phyloP scores from a whole-genome alignment of 208 protist species.

The Phytomonas francai region DNA sequence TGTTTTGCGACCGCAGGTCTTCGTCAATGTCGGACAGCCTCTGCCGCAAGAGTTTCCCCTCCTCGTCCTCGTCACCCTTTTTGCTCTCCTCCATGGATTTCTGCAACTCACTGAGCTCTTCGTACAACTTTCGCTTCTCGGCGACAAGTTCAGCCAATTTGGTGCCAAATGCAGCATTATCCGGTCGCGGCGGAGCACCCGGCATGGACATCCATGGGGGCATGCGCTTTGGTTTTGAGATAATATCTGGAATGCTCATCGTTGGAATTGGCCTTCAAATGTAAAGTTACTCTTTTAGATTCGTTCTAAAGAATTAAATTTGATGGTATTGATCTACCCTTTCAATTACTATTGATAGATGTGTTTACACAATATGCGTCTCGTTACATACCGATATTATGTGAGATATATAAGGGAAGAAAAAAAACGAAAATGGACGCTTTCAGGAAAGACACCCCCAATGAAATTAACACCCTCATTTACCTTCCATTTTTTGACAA shows the following conservation, averaged over 20 bases:
- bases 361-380: constrained; percentile 5
- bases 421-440: constrained; percentile 13
- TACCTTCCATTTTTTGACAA: not conserved
- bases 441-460: constrained; percentile 30
- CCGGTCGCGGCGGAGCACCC: constrained; percentile 41
- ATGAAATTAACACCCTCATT: constrained; percentile 11
- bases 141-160: constrained; percentile 32
- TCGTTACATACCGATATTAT: constrained; percentile 6
- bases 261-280: not conserved
- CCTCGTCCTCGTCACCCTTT: constrained; percentile 21
- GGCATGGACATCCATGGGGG: constrained; percentile 54
- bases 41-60: constrained; percentile 34
- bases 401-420: not conserved
- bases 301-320: constrained; percentile 8
- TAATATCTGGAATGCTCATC: not conserved
- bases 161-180: constrained; percentile 27
- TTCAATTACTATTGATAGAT: not conserved
- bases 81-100: constrained; percentile 29
- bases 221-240: not conserved
- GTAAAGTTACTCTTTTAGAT: not conserved
- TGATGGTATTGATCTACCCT: not conserved
- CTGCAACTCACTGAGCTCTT: constrained; percentile 58
- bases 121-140: constrained; percentile 36
- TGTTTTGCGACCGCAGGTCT: constrained; percentile 33
- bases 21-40: constrained; percentile 48